phyloP scores from a whole-genome alignment of 208 protist genomes.

The Leishmania gerbilli region DNA sequence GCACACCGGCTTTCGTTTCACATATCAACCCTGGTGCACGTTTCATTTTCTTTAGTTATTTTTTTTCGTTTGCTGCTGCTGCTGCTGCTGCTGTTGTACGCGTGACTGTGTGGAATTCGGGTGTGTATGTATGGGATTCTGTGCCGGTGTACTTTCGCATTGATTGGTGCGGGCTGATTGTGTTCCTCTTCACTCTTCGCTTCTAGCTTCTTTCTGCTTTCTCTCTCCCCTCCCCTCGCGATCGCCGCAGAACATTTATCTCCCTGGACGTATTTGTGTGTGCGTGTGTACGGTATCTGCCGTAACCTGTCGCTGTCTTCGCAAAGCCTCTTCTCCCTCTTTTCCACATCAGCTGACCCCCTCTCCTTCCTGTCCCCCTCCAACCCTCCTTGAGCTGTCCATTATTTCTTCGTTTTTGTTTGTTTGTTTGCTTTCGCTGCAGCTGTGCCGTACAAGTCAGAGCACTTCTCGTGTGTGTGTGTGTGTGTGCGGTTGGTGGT shows the following conservation, averaged over 20 bases:
- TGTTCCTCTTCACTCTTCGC: background rate
- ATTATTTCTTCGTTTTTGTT: background rate
- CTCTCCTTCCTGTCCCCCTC: background rate
- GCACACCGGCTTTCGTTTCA: background rate
- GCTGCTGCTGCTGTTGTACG: background rate
- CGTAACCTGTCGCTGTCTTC: no score
- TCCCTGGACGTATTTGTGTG: background rate
- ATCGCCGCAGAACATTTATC: background rate
- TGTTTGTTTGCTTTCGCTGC: background rate
- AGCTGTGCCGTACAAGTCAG: background rate
- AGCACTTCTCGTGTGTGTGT: background rate
- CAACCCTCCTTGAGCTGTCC: background rate
- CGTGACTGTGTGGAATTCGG: background rate
- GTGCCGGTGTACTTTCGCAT: background rate
- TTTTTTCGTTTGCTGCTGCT: background rate
- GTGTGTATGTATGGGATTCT: conserved; percentile 5
- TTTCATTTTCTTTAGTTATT: background rate
- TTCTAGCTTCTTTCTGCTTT: background rate
- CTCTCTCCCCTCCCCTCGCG: background rate
- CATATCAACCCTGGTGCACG: background rate
- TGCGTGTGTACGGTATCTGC: background rate
- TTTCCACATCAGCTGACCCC: background rate
- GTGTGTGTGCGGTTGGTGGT: no score
- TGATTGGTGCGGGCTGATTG: background rate
- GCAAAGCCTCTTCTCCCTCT: background rate